Base-by-base conservation (phyloP, 768 basidiomycete genomes). In the Terana coerulea region DNA sequence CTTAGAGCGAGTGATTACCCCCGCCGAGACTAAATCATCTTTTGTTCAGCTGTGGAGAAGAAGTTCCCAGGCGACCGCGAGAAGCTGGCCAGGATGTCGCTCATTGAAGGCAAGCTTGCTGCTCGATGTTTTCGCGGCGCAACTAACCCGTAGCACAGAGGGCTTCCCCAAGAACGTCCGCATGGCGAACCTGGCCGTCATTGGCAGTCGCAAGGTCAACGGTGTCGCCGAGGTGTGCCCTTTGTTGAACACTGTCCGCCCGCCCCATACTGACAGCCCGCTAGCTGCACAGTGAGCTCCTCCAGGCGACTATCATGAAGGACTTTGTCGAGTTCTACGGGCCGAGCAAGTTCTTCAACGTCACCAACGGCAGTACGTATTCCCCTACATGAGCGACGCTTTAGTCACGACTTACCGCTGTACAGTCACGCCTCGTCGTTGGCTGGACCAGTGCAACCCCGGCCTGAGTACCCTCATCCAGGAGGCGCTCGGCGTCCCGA, bases 261-360 rank as follows among this genome's bases (percentile, higher is more conserved):
- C 1, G 21, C 17, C 14, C 4, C 7, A 39, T 19, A 25, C 14
- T 25, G 7, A n/a, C 9, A 21, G n/a, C n/a, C n/a, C n/a, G 1
- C 3, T 51, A 84, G 80, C 75, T 98, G 24, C 97, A 98, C 75
- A 89, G 86, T 53, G 86, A 92, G 48, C 80, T 98, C 37, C 88
- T 98, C 47, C 78, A 75, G 67, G 84, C 84, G 19, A 91, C 87
- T 6, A 89, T 91, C 59, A 66, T 89, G 60, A 90, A 88, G 63
- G 94, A 97, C 71, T 95, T 95, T 64, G 95, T 97, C 41, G 93
- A 97, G 28, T 91, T 88, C 67, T 88, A 84, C 62, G 95, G 95
- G 2, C 64, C 81, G 54, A 87, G 87, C 84, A 94, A 88, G 84
- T 92, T 89, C 61, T 78, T 80, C 22, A 93, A 95, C 64, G 91